Evolutionary conservation across 495 filamentous ascomycete species (phyloP), one percentile per base, ranked within the genome.

Genomic region (Penicillium simplicissimum): DNA sequence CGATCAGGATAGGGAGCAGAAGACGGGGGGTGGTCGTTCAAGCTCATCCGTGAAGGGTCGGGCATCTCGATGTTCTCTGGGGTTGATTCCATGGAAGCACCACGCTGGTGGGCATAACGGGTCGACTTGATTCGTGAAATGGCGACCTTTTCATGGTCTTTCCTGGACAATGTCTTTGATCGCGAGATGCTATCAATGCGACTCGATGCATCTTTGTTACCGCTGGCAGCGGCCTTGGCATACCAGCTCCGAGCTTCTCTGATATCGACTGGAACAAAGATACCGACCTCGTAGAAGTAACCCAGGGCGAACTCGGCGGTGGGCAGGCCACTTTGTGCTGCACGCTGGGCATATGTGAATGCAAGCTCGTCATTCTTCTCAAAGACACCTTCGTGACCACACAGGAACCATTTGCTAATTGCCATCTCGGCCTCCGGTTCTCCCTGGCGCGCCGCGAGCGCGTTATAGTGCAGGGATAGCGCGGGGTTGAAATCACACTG

Each of bases 381-480:
- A 70, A 98, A 97, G 7, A 93, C 81, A 25, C 86, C 86, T 70
- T 98, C 93, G 63, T 93, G 91, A 8, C 95, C 95, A 68, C 95
- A 97, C 28, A 98, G 81, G 75, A 98, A 98, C 95, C 95, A 98
- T 75, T 97, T 96, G 70, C 93, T 97, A 60, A 98, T 94, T 25
- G 93, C 92, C 84, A 98, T 92, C 55, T 96, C 91, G 0, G 94
- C 95, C 68, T 98, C 95, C 0, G 90, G 77, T 66, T 97, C 92
- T 9, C 87, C 87, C 74, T 98, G 96, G 42, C 90, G 87, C 4
- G 95, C 89, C 19, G 95, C 96, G 42, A 98, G 82, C 56, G 91
- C 92, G 71, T 97, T 97, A 74, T 98, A 98, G 66, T 98, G 95
- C 59, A 98, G 75, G 5, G 94, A 97, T 53, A 96, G 78, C 7